Conservation (phyloP, 2,329 filamentous ascomycete species). For the Colletotrichum filicis region DNA sequence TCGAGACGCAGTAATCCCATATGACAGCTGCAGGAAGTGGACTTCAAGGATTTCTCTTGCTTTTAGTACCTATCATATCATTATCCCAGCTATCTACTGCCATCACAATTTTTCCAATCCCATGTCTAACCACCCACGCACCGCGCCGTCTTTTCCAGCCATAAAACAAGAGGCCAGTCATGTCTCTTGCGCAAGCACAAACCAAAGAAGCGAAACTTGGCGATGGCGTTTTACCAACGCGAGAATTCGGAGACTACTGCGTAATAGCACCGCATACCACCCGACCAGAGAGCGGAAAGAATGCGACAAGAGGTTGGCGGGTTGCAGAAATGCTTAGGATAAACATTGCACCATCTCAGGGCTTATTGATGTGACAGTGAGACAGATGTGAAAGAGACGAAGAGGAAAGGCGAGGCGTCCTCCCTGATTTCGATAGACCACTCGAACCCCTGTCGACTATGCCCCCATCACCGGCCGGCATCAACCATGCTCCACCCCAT, state of each 20-base stretch:
- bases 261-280: background rate
- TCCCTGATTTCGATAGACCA: background rate
- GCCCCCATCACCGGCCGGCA: background rate
- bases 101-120: background rate
- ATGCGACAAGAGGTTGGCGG: background rate
- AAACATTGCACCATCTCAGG: conserved; percentile 26
- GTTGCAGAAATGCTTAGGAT: background rate
- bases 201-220: background rate
- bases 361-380: conserved; percentile 24
- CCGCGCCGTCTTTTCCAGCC: background rate
- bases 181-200: background rate
- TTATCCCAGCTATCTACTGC: background rate
- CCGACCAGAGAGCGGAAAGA: background rate
- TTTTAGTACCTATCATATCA: conserved; percentile 16
- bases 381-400: background rate
- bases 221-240: background rate
- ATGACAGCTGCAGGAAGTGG: background rate
- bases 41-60: background rate
- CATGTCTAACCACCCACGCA: background rate
- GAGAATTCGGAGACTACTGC: background rate
- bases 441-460: background rate
- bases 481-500: conserved; percentile 5
- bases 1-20: background rate
- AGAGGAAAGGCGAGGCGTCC: background rate
- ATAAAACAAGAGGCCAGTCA: background rate